Base-by-base conservation (phyloP, 148 eudicot genomes). In the Suaeda aralocaspica region DNA sequence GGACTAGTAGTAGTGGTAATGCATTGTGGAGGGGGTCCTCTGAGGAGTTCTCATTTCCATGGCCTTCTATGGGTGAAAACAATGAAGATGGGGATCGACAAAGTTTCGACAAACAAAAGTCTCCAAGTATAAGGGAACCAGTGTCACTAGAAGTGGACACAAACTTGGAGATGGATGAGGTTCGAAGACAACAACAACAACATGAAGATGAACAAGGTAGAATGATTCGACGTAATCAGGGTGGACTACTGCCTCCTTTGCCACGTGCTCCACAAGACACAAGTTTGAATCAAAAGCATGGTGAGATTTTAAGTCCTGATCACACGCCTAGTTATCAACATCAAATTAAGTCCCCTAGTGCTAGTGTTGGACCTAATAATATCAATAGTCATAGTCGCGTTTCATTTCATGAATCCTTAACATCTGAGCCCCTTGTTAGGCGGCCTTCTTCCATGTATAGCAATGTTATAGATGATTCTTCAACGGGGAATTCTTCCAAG, bases 131-230 rank as follows among this genome's bases (percentile, higher is more conserved):
- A n/a, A n/a, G n/a, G n/a, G n/a, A n/a, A n/a, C n/a, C n/a, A n/a
- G n/a, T n/a, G 41, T 8, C 8, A 3, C 41, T 36, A 8, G 41
- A 36, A 36, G 8, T 36, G 41, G 41, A 36, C 5, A 36, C n/a
- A n/a, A n/a, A n/a, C n/a, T n/a, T 36, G 41, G 41, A 36, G 5
- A 36, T 36, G 4, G 41, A 36, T 8, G 41, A 36, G 4, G 41
- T 8, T 36, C 41, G 41, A 36, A 3, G 4, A 8, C 41, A 36
- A 8, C 5, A 36, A 8, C 5, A 36, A 3, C 5, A 36, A 84
- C 44, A 64, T 86, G 80, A 83, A 84, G 52, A 15, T 78, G 55
- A 88, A 88, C 28, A 80, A 77, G 79, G 80, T 66, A 19, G 86
- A 83, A 41, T 82, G 28, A 28, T 41, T 26, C 50, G 70, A 36